These are phyloP conservation scores for Debaryomyces robertsiae DNA, from an alignment of 1,139 yeast genomes.

Conservation along the genomic window DNA sequence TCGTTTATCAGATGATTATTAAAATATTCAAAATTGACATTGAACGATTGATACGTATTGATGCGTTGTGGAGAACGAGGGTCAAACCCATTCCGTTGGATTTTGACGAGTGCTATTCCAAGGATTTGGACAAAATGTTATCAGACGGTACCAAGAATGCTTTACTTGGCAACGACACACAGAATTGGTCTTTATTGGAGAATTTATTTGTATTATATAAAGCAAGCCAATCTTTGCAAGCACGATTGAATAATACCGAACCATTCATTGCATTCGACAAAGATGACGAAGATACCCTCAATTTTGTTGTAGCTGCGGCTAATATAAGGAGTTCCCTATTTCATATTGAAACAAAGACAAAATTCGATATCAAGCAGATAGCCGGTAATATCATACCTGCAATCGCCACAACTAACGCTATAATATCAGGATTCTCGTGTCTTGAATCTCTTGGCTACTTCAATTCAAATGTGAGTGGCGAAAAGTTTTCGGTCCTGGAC, in stretches of 20 bases:
- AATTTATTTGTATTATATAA: conserved; percentile 61
- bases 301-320: conserved; percentile 87
- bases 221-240: conserved; percentile 53
- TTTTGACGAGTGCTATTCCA: conserved; percentile 23
- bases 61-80: conserved; percentile 78
- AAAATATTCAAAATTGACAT: conserved; percentile 73
- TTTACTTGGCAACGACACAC: conserved; percentile 56
- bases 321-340: conserved; percentile 78
- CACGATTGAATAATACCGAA: conserved; percentile 47
- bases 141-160: conserved; percentile 16
- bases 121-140: conserved; percentile 19
- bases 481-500: conserved; percentile 23
- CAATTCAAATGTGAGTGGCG: conserved; percentile 21
- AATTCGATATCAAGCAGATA: conserved; percentile 87
- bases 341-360: conserved; percentile 69
- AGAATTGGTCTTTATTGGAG: conserved; percentile 63
- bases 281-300: conserved; percentile 88
- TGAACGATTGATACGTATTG: conserved; percentile 68
- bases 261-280: conserved; percentile 77
- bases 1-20: conserved; percentile 44
- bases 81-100: conserved; percentile 65
- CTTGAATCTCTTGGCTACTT: conserved; percentile 66
- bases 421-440: conserved; percentile 87
- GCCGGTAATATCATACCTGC: conserved; percentile 99
- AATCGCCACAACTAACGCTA: conserved; percentile 96